Evolutionary conservation across 192 early-diverging fungal species (phyloP).

Genomic region (Mycoemilia scoparia): DNA sequence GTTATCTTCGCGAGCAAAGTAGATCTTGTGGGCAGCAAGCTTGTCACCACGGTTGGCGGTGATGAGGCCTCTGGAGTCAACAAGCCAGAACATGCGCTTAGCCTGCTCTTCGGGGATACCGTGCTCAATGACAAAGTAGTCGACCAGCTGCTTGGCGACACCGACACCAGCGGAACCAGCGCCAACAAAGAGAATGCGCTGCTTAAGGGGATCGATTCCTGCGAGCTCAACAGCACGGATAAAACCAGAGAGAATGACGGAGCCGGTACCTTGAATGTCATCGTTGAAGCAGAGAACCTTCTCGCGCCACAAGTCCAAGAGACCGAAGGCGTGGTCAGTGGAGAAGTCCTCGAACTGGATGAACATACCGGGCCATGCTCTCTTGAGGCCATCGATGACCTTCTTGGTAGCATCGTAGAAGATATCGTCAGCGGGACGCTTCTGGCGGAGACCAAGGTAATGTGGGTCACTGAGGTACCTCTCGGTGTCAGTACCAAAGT

Average conservation of each 20-base stretch:
- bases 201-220: conserved; percentile 44
- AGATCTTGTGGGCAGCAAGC: conserved; percentile 62
- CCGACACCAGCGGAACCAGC: conserved; percentile 91
- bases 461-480: conserved; percentile 67
- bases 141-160: conserved; percentile 75
- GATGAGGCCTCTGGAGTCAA: conserved; percentile 84
- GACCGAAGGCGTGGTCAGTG: conserved; percentile 75
- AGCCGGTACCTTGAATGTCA: conserved; percentile 86
- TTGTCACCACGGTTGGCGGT: conserved; percentile 75
- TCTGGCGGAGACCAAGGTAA: conserved; percentile 65
- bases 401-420: conserved; percentile 75
- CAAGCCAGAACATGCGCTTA: conserved; percentile 49
- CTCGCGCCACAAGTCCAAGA: conserved; percentile 60
- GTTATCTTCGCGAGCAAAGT: conserved; percentile 80
- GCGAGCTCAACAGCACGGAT: conserved; percentile 65
- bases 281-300: conserved; percentile 84
- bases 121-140: conserved; percentile 62
- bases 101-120: conserved; percentile 48
- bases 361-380: conserved; percentile 58
- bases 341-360: conserved; percentile 97
- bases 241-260: conserved; percentile 81
- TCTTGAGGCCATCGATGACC: conserved; percentile 49
- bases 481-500: conserved; percentile 80
- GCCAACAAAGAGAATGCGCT: conserved; percentile 84
- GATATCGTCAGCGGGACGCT: conserved; percentile 40